Evolutionary conservation across 176 grass and related monocot species (phyloP), one percentile per base, ranked within the genome.

Genomic region (Juncus inflexus): DNA sequence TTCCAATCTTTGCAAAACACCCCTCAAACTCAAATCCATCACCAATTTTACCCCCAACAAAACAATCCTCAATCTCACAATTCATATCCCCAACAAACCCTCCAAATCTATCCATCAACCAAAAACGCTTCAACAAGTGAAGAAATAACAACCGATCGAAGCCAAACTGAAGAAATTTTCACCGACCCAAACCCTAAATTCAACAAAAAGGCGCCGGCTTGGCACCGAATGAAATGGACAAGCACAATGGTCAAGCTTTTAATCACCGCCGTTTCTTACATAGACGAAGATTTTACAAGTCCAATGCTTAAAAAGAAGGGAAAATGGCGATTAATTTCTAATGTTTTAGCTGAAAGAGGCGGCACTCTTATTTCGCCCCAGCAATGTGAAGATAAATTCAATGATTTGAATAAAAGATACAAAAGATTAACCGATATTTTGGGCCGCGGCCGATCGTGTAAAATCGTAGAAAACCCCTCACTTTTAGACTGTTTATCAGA

Each of bases 301-400:
- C 58, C 76, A 5, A 80, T 90, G 68, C 75, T 86, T 65, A 84
- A 83, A 70, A 86, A 73, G 58, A 90, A 83, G 60, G 83, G 87
- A 1, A 90, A 86, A 78, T 90, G 87, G 87, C 86, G 69, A 64
- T 72, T 83, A 6, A 77, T 90, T 15, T 90, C 87, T 2, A 38
- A 49, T 15, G 77, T 68, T 14, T 80, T 90, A 80, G 78, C 64
- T 40, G 64, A 78, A 7, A 83, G 80, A 76, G 77, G 68, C 1
- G 68, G 74, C 1, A 71, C 53, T 5, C 37, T 55, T 2, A 83
- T 90, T 66, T 90, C 87, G 4, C 87, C 83, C 0, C 87, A 90
- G 50, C 87, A 86, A 63, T 90, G 87, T n/a, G 87, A 90, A 80
- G 83, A 90, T 35, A 90, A 90, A 81, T 90, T 90, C 39, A 90